phyloP scores from a whole-genome alignment of 768 basidiomycete species.

The Rhizopogon sp. region DNA sequence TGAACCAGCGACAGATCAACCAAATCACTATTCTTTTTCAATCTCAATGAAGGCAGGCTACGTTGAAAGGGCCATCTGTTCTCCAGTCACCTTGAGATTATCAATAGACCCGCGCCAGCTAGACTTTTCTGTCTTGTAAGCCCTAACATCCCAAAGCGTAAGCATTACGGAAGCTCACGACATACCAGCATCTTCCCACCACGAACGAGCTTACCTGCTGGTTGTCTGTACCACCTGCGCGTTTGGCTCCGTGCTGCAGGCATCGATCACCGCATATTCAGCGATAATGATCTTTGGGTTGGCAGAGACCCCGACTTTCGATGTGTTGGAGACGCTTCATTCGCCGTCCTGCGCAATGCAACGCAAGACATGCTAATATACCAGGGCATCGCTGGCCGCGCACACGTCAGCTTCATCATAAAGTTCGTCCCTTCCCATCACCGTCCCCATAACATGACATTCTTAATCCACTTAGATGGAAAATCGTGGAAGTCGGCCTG shows the following conservation, averaged over 20 bases:
- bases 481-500: conserved; percentile 33
- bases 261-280: conserved; percentile 61
- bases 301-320: conserved; percentile 63
- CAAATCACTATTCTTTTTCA: conserved; percentile 42
- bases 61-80: conserved; percentile 49
- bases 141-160: not conserved
- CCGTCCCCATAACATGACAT: not conserved
- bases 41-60: conserved; percentile 51
- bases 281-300: conserved; percentile 61
- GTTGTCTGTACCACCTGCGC: conserved; percentile 51
- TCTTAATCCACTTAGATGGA: conserved; percentile 38
- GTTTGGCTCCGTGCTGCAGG: conserved; percentile 58
- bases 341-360: conserved; percentile 42
- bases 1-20: conserved; percentile 20
- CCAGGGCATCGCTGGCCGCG: conserved; percentile 50
- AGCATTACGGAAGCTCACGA: not conserved
- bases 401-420: conserved; percentile 50
- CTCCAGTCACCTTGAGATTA: conserved; percentile 42
- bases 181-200: conserved; percentile 50
- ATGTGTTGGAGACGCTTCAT: conserved; percentile 50
- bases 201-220: conserved; percentile 48
- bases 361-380: conserved; percentile 47
- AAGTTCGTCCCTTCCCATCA: conserved; percentile 30
- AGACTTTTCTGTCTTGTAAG: conserved; percentile 61
- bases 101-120: conserved; percentile 48